phyloP scores from a whole-genome alignment of 441 rosid species.

The Melastoma candidum region DNA sequence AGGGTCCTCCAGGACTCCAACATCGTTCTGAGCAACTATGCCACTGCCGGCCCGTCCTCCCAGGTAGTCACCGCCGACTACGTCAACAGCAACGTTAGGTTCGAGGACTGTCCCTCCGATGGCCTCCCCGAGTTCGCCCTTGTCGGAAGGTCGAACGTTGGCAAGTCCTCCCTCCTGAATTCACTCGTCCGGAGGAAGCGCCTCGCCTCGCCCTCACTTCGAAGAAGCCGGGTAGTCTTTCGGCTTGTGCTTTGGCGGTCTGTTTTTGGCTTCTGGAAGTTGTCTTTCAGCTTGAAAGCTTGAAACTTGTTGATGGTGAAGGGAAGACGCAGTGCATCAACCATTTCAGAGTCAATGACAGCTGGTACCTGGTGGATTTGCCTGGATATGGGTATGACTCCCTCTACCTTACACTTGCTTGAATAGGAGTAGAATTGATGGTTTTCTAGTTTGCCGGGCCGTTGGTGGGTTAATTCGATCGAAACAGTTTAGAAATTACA shows the following conservation, averaged over 20 bases:
- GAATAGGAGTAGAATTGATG: too few species aligned
- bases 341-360: constrained; percentile 80
- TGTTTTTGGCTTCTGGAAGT: too few species aligned
- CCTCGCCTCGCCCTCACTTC: constrained; percentile 76
- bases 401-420: neutral
- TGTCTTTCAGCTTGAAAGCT: too few species aligned
- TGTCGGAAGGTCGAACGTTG: constrained; percentile 90
- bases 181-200: constrained; percentile 76
- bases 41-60: constrained; percentile 36
- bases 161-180: constrained; percentile 87
- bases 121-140: constrained; percentile 88
- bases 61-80: constrained; percentile 72
- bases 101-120: constrained; percentile 79
- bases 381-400: constrained; percentile 88
- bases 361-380: constrained; percentile 91
- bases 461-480: too few species aligned
- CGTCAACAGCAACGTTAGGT: constrained; percentile 73
- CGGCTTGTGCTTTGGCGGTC: neutral
- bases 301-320: constrained; percentile 12
- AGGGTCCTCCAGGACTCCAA: constrained; percentile 81
- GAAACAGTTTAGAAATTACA: too few species aligned
- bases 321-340: constrained; percentile 97
- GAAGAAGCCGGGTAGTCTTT: constrained; percentile 69
- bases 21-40: constrained; percentile 81
- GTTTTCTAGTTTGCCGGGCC: too few species aligned